phyloP scores from a whole-genome alignment of 192 early-diverging fungal genomes.

The Lobosporangium transversale region DNA sequence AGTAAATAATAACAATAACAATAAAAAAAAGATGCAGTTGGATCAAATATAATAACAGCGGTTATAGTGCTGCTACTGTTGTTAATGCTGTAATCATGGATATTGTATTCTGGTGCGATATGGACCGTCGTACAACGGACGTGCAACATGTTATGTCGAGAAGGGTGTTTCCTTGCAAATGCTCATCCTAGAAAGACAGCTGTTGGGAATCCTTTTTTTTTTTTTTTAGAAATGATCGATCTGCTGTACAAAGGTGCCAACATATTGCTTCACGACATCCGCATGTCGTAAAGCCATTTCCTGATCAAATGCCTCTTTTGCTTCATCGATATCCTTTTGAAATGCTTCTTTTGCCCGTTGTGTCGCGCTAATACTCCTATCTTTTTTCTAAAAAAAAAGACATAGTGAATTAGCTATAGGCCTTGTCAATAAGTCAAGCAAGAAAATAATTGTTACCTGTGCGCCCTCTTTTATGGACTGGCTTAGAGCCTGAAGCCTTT shows the following conservation, averaged over 20 bases:
- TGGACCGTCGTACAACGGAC: too few species aligned
- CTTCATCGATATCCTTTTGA: conserved; percentile 33
- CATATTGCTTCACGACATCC: conserved; percentile 45
- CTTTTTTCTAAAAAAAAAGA: background rate
- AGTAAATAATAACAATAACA: background rate
- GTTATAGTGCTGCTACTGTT: background rate
- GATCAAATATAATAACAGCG: background rate
- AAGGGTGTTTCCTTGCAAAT: too few species aligned
- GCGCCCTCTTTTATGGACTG: conserved; percentile 4
- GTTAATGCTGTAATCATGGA: background rate
- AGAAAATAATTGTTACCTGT: too few species aligned
- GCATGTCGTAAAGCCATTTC: conserved; percentile 50
- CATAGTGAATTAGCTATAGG: too few species aligned
- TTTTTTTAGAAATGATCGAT: conserved; percentile 33
- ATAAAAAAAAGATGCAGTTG: background rate
- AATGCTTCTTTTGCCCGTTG: conserved; percentile 29
- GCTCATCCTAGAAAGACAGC: too few species aligned
- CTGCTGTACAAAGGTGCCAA: conserved; percentile 35
- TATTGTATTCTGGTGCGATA: too few species aligned
- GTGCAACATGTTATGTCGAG: too few species aligned
- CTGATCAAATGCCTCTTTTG: conserved; percentile 47
- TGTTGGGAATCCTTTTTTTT: too few species aligned
- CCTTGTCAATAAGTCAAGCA: too few species aligned
- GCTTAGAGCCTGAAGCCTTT: conserved; percentile 21
- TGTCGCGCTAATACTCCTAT: conserved; percentile 12